Conservation (phyloP, 2,329 filamentous ascomycete genomes). For the Trichoderma gracile region DNA sequence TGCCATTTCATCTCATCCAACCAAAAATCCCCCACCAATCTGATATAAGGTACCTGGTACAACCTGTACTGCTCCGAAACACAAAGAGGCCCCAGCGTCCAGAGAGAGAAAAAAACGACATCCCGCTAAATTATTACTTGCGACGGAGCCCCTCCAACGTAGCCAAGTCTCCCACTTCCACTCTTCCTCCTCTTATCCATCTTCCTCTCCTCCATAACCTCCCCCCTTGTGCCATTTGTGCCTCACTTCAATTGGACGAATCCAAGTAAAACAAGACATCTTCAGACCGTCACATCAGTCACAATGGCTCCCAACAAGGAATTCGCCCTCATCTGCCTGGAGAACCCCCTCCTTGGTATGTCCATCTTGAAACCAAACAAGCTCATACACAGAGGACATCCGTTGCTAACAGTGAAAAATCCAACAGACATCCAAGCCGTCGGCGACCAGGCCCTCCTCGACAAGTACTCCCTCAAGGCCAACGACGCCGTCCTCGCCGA, state of each 20-base stretch:
- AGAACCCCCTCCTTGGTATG: conserved; percentile 94
- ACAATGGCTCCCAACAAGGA: conserved; percentile 73
- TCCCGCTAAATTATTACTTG: conserved; percentile 17
- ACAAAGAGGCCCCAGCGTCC: too few species aligned
- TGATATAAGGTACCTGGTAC: too few species aligned
- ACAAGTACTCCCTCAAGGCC: conserved; percentile 91
- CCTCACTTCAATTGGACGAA: not conserved
- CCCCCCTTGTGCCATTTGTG: not conserved
- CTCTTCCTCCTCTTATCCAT: not conserved
- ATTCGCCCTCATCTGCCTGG: conserved; percentile 87
- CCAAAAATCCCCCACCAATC: not conserved
- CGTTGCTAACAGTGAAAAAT: too few species aligned
- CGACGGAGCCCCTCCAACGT: conserved; percentile 6
- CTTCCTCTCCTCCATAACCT: not conserved
- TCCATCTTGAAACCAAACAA: conserved; percentile 26
- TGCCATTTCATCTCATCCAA: not conserved
- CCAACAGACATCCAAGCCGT: conserved; percentile 80
- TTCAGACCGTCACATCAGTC: conserved; percentile 32
- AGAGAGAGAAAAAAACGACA: not conserved
- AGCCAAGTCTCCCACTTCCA: too few species aligned
- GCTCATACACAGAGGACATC: too few species aligned
- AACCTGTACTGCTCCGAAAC: too few species aligned
- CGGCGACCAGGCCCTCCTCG: conserved; percentile 79
- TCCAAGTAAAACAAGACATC: not conserved
- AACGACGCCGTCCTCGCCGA: conserved; percentile 98